Evolutionary conservation across 768 basidiomycete species (phyloP).

Genomic region (Psilocybe cyanescens): DNA sequence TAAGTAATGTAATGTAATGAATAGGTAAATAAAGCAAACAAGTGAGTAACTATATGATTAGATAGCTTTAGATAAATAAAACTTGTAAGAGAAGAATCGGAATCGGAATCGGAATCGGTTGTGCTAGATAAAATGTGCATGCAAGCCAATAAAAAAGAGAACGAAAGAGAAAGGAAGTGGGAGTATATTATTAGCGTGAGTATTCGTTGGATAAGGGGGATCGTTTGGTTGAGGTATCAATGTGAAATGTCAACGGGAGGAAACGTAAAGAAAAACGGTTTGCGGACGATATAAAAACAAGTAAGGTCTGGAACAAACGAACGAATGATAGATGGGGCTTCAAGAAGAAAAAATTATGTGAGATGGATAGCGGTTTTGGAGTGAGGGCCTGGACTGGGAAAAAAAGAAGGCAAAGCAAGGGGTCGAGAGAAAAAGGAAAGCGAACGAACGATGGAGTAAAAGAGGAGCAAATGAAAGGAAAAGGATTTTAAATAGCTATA

Average conservation of each 20-base stretch:
- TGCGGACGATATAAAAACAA: not conserved
- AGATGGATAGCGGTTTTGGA: not conserved
- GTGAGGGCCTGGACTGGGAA: not conserved
- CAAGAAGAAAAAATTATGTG: not conserved
- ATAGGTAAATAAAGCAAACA: not conserved
- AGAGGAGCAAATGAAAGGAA: no score
- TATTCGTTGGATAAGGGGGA: not conserved
- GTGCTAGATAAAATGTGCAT: not conserved
- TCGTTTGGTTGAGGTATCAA: not conserved
- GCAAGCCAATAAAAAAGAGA: not conserved
- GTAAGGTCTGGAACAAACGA: not conserved
- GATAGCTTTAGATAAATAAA: not conserved
- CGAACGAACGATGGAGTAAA: not conserved
- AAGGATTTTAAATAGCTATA: not conserved
- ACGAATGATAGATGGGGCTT: not conserved
- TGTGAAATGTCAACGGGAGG: not conserved
- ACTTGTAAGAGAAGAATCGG: not conserved
- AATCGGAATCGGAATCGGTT: no score
- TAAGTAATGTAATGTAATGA: not conserved
- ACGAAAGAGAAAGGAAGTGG: not conserved
- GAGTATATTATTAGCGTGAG: not conserved
- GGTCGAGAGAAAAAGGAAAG: not conserved
- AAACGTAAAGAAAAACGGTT: not conserved
- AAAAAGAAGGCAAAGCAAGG: not conserved
- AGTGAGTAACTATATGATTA: slow-evolving; percentile 6